These are phyloP conservation scores for Aspergillus nanangensis DNA, from an alignment of 495 filamentous ascomycete species.

Conservation along the genomic window DNA sequence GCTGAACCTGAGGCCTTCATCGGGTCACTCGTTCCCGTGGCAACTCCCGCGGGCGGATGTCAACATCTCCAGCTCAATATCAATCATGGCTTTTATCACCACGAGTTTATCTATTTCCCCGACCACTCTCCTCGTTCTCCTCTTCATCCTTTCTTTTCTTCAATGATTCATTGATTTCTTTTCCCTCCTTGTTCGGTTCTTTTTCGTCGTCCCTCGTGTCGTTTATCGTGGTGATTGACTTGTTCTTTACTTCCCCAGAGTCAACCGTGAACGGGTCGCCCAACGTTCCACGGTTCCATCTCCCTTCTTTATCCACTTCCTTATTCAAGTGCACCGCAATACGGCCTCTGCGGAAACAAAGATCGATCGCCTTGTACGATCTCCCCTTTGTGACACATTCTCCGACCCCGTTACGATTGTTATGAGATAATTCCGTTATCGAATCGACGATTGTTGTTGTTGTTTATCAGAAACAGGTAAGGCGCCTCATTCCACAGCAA, in stretches of 20 bases:
- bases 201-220: constrained; percentile 10
- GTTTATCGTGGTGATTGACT: too few relatives aligned
- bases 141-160: constrained; percentile 2
- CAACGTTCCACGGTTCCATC: not conserved
- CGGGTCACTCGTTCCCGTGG: constrained; percentile 43
- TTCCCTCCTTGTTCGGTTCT: constrained; percentile 12
- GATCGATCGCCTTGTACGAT: constrained; percentile 10
- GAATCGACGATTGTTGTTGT: constrained; percentile 3
- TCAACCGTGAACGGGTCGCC: too few relatives aligned
- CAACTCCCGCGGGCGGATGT: constrained; percentile 31
- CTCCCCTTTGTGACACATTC: constrained; percentile 21
- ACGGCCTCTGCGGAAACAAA: constrained; percentile 8
- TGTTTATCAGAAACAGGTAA: constrained; percentile 15
- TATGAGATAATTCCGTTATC: constrained; percentile 17
- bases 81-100: not conserved
- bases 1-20: too few relatives aligned
- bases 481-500: constrained; percentile 17
- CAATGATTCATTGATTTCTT: not conserved
- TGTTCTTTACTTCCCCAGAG: too few relatives aligned
- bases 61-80: constrained; percentile 18
- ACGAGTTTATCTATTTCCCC: not conserved
- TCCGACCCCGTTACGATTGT: constrained; percentile 30
- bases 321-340: too few relatives aligned
- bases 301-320: too few relatives aligned
- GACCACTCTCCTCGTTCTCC: constrained; percentile 5